phyloP scores from a whole-genome alignment of 495 filamentous ascomycete genomes.

The Cudoniella acicularis region DNA sequence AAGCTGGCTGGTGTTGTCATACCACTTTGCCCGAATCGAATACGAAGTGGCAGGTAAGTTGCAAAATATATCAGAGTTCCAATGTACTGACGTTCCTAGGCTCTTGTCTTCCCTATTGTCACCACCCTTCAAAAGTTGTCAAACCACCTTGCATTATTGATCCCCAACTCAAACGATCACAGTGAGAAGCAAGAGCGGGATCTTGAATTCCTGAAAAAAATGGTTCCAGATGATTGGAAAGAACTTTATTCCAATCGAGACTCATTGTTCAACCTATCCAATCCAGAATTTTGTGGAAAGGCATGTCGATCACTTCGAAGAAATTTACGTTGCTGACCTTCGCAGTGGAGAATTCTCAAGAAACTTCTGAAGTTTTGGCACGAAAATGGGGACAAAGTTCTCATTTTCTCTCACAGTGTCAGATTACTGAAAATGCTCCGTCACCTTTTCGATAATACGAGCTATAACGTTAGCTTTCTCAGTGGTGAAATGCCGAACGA shows the following conservation, averaged over 20 bases:
- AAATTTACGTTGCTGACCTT: not conserved
- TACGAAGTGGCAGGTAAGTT: slow-evolving; percentile 56
- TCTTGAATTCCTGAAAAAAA: slow-evolving; percentile 69
- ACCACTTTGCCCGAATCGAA: slow-evolving; percentile 50
- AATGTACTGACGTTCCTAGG: slow-evolving; percentile 9
- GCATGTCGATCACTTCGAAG: not conserved
- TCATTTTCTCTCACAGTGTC: slow-evolving; percentile 89
- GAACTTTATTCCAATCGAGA: slow-evolving; percentile 72
- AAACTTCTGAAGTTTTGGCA: slow-evolving; percentile 91
- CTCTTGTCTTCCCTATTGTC: slow-evolving; percentile 83
- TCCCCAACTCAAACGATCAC: slow-evolving; percentile 65
- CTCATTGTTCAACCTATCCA: slow-evolving; percentile 75
- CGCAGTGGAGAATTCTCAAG: slow-evolving; percentile 77
- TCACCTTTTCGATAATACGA: slow-evolving; percentile 81
- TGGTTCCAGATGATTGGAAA: slow-evolving; percentile 73
- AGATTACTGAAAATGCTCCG: slow-evolving; percentile 81
- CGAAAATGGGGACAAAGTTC: slow-evolving; percentile 83
- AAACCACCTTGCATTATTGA: slow-evolving; percentile 87
- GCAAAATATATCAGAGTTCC: not conserved
- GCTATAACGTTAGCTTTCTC: slow-evolving; percentile 88
- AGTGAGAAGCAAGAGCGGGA: slow-evolving; percentile 80
- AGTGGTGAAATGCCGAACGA: slow-evolving; percentile 86
- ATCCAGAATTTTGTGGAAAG: slow-evolving; percentile 93
- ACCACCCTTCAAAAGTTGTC: slow-evolving; percentile 77
- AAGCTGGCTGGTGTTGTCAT: slow-evolving; percentile 80